Percentiles rank a stretch among this genome's conserved stretches.
Evolutionary conservation across 2,329 filamentous ascomycete species (phyloP).

Genomic region (Triangularia setosa): DNA sequence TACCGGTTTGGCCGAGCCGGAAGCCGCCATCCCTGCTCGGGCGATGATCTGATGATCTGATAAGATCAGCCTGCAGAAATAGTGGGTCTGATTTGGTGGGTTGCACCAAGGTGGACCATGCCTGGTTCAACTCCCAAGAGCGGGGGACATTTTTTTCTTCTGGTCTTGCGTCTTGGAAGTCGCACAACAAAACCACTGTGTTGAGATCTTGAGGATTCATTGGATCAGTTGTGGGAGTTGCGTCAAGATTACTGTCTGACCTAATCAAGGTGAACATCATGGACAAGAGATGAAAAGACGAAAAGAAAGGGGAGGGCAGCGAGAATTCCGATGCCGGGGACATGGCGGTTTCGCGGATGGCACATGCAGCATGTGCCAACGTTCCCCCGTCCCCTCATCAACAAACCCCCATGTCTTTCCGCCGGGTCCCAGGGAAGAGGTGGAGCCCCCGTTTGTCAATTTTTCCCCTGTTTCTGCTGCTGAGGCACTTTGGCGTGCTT

Average conservation of each 20-base stretch:
- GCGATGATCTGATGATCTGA: conserved; percentile 27
- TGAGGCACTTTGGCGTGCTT: not conserved
- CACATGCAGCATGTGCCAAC: not conserved
- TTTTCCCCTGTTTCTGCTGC: not conserved
- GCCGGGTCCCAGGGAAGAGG: not conserved
- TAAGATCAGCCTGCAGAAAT: conserved; percentile 26
- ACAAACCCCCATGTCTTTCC: not conserved
- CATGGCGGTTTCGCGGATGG: not conserved
- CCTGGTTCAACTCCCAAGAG: not conserved
- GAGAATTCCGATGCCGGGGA: conserved; percentile 13
- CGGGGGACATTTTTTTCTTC: not conserved
- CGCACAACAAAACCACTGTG: not conserved
- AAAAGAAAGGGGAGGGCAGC: not conserved
- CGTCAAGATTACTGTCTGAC: not conserved
- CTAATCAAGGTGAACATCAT: too few relatives aligned
- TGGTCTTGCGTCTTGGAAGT: not conserved
- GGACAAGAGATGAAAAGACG: not conserved
- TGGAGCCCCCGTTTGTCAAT: not conserved
- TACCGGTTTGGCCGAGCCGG: not conserved
- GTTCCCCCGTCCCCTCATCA: not conserved
- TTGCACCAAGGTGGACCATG: not conserved
- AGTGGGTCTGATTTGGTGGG: not conserved
- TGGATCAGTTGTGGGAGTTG: not conserved
- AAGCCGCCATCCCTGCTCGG: not conserved
- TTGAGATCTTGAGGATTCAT: not conserved